A percentile compares a stretch with the other conserved stretches of the same genome.
phyloP scores from a whole-genome alignment of 1,139 yeast species.

The Suhomyces panamericanus region DNA sequence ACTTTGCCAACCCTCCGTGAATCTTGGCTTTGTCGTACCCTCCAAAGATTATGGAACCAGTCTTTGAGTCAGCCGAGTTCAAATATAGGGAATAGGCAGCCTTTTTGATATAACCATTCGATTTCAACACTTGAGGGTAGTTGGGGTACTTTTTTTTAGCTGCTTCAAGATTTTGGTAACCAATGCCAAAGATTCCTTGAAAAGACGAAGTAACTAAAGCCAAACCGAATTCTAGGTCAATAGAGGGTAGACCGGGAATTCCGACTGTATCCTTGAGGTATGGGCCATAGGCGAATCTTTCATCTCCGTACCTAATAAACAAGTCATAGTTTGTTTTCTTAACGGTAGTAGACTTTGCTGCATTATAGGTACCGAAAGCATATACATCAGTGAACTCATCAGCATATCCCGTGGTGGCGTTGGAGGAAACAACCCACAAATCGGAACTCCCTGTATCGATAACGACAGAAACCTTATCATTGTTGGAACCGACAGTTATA shows the following conservation, averaged over 20 bases:
- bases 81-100: conserved; percentile 25
- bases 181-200: conserved; percentile 24
- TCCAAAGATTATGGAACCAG: conserved; percentile 31
- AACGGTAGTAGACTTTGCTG: conserved; percentile 10
- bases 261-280: conserved; percentile 11
- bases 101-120: conserved; percentile 21
- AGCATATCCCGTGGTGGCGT: conserved; percentile 17
- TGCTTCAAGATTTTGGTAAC: conserved; percentile 14
- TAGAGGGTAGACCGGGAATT: conserved; percentile 10
- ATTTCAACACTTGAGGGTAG: conserved; percentile 22
- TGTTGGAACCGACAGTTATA: conserved; percentile 17
- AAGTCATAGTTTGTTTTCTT: conserved; percentile 4
- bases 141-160: conserved; percentile 17
- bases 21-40: conserved; percentile 32
- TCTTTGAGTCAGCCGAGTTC: conserved; percentile 14
- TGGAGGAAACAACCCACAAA: conserved; percentile 17
- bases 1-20: conserved; percentile 20
- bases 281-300: conserved; percentile 10
- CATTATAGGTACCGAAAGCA: conserved; percentile 19
- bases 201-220: conserved; percentile 11
- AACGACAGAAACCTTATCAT: conserved; percentile 14
- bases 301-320: conserved; percentile 14
- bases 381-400: neutral
- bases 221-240: conserved; percentile 19
- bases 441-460: conserved; percentile 27